Conservation (phyloP, 306 rosid species). For the Glycyrrhiza uralensis region DNA sequence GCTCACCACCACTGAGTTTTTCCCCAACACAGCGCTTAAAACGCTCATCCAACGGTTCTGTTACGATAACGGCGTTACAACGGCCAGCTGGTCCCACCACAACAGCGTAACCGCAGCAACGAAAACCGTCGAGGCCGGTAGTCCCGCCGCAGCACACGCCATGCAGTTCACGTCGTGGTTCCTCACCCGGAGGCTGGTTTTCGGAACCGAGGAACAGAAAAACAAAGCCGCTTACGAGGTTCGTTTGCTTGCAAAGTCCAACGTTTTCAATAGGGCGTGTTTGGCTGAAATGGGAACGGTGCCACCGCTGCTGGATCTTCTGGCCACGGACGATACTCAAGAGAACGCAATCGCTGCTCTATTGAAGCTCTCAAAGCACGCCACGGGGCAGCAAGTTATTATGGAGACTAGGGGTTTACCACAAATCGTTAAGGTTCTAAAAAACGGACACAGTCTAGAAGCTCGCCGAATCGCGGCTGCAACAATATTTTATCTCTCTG, state of each 20-base stretch:
- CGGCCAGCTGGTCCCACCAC: not conserved
- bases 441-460: slow-evolving; percentile 45
- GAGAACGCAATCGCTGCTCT: slow-evolving; percentile 57
- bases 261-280: slow-evolving; percentile 55
- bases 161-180: slow-evolving; percentile 46
- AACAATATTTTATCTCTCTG: slow-evolving; percentile 53
- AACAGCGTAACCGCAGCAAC: not conserved
- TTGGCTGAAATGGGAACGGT: slow-evolving; percentile 51
- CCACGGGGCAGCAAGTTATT: slow-evolving; percentile 38
- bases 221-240: slow-evolving; percentile 67
- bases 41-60: slow-evolving; percentile 49
- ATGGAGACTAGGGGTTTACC: slow-evolving; percentile 50
- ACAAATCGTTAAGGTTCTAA: slow-evolving; percentile 44
- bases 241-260: slow-evolving; percentile 55
- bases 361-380: slow-evolving; percentile 64
- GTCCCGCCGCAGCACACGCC: slow-evolving; percentile 38
- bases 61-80: slow-evolving; percentile 32
- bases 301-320: slow-evolving; percentile 43
- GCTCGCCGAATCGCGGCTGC: slow-evolving; percentile 61
- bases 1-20: slow-evolving; percentile 35
- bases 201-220: slow-evolving; percentile 47
- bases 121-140: slow-evolving; percentile 28
- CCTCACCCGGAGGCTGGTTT: slow-evolving; percentile 42
- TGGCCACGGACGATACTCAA: slow-evolving; percentile 25
- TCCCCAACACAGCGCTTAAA: slow-evolving; percentile 49